These are phyloP conservation scores for Tricholoma terreum DNA, from an alignment of 768 basidiomycete species.

Conservation along the genomic window DNA sequence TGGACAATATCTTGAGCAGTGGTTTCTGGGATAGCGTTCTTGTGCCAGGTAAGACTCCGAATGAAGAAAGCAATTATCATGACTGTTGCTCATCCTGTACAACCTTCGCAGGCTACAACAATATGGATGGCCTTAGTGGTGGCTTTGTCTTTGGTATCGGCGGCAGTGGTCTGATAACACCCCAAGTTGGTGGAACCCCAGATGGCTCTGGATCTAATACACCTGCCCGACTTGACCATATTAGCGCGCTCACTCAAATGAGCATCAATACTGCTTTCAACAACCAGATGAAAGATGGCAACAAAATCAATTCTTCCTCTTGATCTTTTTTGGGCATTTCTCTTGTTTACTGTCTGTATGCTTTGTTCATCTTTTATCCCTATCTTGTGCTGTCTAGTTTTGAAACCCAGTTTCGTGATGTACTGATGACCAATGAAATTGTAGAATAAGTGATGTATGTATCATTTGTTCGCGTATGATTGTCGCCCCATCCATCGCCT, in stretches of 20 bases:
- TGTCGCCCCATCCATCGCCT: too few relatives aligned
- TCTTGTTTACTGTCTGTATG: not conserved
- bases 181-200: slow-evolving; percentile 59
- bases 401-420: not conserved
- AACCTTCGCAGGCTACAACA: slow-evolving; percentile 61
- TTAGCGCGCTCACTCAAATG: slow-evolving; percentile 37
- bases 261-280: slow-evolving; percentile 47
- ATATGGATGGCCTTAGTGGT: slow-evolving; percentile 79
- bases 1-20: slow-evolving; percentile 78
- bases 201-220: slow-evolving; percentile 54
- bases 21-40: slow-evolving; percentile 89
- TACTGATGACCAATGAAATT: not conserved
- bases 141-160: slow-evolving; percentile 85
- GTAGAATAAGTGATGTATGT: not conserved
- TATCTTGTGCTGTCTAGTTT: not conserved
- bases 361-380: not conserved
- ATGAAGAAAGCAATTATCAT: not conserved
- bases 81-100: slow-evolving; percentile 1
- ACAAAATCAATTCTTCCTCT: slow-evolving; percentile 33
- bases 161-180: slow-evolving; percentile 81
- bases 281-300: slow-evolving; percentile 28
- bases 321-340: slow-evolving; percentile 13
- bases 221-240: slow-evolving; percentile 28
- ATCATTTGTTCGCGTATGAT: not conserved
- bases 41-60: slow-evolving; percentile 64